phyloP scores from a whole-genome alignment of 139 green algal species.

The Picochlorum sp. region DNA sequence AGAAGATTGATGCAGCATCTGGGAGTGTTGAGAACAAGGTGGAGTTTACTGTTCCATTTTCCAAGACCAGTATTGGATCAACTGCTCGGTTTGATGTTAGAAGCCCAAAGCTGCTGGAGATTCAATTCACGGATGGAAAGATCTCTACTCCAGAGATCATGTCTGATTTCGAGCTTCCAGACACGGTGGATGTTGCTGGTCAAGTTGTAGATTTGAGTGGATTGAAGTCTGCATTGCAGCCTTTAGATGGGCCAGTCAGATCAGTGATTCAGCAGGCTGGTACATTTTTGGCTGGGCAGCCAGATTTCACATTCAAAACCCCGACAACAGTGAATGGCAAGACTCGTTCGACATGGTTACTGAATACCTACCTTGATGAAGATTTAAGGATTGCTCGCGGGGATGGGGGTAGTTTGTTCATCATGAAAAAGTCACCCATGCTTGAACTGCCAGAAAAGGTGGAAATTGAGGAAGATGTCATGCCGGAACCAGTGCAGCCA shows the following conservation, averaged over 20 bases:
- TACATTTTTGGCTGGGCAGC: conserved; percentile 35
- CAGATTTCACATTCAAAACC: conserved; percentile 55
- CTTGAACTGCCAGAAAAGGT: not conserved
- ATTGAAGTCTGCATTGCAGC: conserved; percentile 31
- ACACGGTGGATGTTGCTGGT: conserved; percentile 57
- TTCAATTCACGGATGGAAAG: conserved; percentile 50
- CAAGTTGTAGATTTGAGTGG: conserved; percentile 59
- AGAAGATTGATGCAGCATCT: conserved; percentile 59
- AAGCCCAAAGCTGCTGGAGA: conserved; percentile 76
- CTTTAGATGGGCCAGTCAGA: conserved; percentile 19
- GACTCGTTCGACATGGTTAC: conserved; percentile 50
- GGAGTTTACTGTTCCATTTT: conserved; percentile 47
- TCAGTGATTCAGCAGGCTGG: conserved; percentile 25
- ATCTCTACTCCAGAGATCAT: conserved; percentile 65
- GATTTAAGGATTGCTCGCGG: conserved; percentile 60
- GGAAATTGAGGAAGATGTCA: not conserved
- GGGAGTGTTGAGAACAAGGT: conserved; percentile 70
- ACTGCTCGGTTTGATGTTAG: conserved; percentile 69
- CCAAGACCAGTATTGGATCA: conserved; percentile 44
- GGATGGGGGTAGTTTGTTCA: conserved; percentile 52
- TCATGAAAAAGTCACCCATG: conserved; percentile 38
- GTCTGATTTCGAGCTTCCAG: conserved; percentile 57
- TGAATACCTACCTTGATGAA: conserved; percentile 78
- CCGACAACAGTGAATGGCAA: conserved; percentile 1
- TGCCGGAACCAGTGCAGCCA: not conserved